A percentile compares a stretch with the other conserved stretches of the same genome.
Conservation (phyloP, 2,329 filamentous ascomycete species). For the Penicillium sp. region DNA sequence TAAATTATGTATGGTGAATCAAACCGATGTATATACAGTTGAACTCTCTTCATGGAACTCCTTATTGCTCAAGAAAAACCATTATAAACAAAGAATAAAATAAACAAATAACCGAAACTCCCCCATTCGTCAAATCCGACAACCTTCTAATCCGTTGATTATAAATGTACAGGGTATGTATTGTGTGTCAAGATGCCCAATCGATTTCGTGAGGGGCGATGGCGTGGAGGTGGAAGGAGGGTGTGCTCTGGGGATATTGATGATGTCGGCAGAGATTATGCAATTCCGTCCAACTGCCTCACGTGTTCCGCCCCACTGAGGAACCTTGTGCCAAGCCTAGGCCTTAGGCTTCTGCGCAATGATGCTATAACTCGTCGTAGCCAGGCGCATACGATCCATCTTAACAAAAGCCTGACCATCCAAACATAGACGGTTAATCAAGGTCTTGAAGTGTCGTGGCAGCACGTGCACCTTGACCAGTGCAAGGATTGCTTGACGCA, state of each 20-base stretch:
- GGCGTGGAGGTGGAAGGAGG: neutral
- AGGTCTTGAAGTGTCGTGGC: constrained; percentile 52
- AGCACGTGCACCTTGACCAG: constrained; percentile 49
- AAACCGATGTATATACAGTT: neutral
- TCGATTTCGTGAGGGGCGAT: neutral
- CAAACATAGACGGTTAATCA: constrained; percentile 54
- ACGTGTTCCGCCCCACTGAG: neutral
- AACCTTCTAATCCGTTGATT: neutral
- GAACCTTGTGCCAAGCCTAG: neutral
- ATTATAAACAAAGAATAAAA: neutral
- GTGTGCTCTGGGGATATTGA: neutral
- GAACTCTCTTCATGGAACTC: neutral
- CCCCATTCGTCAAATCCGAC: neutral
- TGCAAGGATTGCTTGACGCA: constrained; percentile 50
- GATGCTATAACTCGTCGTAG: constrained; percentile 54
- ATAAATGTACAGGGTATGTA: constrained; percentile 1
- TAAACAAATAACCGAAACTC: neutral
- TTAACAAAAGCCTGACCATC: constrained; percentile 56
- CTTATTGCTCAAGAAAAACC: neutral
- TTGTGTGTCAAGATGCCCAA: neutral
- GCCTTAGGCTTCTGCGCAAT: constrained; percentile 49
- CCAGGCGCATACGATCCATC: constrained; percentile 55
- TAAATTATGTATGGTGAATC: neutral
- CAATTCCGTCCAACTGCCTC: neutral
- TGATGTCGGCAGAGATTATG: neutral